Evolutionary conservation across 1,284 basidiomycete genomes (phyloP).

Genomic region (Cerioporus squamosus): DNA sequence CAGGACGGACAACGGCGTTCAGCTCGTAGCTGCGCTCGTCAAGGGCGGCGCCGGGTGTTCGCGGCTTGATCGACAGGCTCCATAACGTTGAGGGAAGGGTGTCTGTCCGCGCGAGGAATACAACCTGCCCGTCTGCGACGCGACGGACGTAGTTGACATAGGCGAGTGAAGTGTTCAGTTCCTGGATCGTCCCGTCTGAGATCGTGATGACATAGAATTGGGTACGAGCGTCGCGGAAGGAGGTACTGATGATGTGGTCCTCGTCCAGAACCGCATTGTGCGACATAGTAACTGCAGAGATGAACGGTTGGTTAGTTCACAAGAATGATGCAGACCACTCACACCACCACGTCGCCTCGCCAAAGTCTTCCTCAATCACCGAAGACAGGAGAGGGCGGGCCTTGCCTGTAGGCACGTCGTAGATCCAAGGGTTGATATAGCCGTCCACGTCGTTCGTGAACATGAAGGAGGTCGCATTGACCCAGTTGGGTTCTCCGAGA

Average conservation of each 20-base stretch:
- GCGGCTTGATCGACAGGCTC: slow-evolving; percentile 26
- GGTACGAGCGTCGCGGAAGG: slow-evolving; percentile 48
- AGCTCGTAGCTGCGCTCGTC: not conserved
- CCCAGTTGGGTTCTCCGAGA: slow-evolving; percentile 60
- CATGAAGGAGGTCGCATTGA: slow-evolving; percentile 53
- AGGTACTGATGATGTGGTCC: slow-evolving; percentile 44
- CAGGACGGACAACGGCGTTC: not conserved
- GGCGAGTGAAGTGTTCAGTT: slow-evolving; percentile 46
- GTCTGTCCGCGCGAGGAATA: slow-evolving; percentile 46
- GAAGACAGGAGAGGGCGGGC: slow-evolving; percentile 44
- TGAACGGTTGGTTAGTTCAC: not conserved
- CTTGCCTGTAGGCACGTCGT: slow-evolving; percentile 35
- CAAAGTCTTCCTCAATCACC: slow-evolving; percentile 57
- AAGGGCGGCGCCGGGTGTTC: not conserved
- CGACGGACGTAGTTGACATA: slow-evolving; percentile 41
- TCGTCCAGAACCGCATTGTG: slow-evolving; percentile 44
- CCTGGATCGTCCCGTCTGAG: slow-evolving; percentile 23
- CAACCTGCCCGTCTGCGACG: slow-evolving; percentile 35
- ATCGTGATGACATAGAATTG: slow-evolving; percentile 50
- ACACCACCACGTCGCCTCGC: slow-evolving; percentile 54
- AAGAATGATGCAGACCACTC: slow-evolving; percentile 36
- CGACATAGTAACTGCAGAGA: not conserved
- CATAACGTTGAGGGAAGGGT: slow-evolving; percentile 43
- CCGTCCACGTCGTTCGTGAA: slow-evolving; percentile 67
- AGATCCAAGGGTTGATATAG: slow-evolving; percentile 67